phyloP scores from a whole-genome alignment of 2,329 filamentous ascomycete genomes.

The Scytalidium sp. region DNA sequence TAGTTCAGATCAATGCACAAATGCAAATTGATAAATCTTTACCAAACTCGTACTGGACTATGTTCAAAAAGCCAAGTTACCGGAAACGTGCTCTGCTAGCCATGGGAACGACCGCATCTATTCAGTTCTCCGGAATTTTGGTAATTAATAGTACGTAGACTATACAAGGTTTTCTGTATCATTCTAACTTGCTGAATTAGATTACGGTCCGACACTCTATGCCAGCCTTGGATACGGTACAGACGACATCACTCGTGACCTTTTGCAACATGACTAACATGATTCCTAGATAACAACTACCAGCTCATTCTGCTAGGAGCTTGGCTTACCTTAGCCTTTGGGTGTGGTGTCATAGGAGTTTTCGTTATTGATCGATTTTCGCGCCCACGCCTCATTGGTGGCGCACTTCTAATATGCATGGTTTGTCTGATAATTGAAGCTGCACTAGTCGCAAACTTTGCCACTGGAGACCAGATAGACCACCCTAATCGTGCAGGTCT shows the following conservation, averaged over 20 bases:
- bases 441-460: slow-evolving; percentile 4
- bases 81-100: slow-evolving; percentile 1
- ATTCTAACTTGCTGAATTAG: not conserved
- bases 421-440: slow-evolving; percentile 3
- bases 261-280: no score
- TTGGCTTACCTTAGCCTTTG: not conserved
- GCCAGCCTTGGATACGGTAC: not conserved
- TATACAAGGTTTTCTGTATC: not conserved
- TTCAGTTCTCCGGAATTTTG: slow-evolving; percentile 1
- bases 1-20: no score
- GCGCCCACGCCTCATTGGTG: not conserved
- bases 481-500: not conserved
- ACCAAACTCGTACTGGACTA: no score
- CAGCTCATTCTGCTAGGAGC: not conserved
- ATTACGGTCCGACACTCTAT: slow-evolving; percentile 7
- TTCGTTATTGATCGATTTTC: slow-evolving; percentile 2
- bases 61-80: slow-evolving; percentile 1
- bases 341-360: not conserved
- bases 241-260: no score
- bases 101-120: not conserved
- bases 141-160: slow-evolving; percentile 5
- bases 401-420: slow-evolving; percentile 2
- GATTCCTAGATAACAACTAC: not conserved
- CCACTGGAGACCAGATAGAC: no score
- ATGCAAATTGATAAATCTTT: no score